phyloP scores from a whole-genome alignment of 306 rosid genomes.

The Fagus sylvatica region DNA sequence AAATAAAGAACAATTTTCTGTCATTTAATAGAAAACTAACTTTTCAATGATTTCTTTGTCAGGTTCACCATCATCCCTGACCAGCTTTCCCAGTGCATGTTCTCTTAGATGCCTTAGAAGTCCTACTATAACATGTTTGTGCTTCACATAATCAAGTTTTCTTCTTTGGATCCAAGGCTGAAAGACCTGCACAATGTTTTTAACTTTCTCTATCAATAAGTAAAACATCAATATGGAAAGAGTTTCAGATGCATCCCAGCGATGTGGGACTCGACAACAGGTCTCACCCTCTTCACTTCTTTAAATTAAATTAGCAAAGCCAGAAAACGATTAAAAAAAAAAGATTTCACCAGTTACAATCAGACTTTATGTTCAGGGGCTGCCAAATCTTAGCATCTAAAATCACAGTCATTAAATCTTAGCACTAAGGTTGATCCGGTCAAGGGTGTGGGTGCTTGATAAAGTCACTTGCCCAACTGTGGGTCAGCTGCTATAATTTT shows the following conservation, averaged over 20 bases:
- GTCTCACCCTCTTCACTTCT: conserved; percentile 37
- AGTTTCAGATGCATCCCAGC: too few species aligned
- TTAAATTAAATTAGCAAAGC: background rate
- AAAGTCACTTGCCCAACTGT: background rate
- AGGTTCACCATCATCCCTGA: conserved; percentile 68
- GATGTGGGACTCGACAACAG: too few species aligned
- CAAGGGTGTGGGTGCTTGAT: too few species aligned
- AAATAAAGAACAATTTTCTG: conserved; percentile 11
- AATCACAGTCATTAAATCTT: background rate
- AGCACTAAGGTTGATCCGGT: too few species aligned
- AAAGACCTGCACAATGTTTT: conserved; percentile 60
- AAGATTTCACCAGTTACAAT: background rate
- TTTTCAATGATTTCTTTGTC: conserved; percentile 52
- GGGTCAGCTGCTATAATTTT: background rate
- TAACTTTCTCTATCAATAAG: conserved; percentile 14
- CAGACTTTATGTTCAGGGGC: background rate
- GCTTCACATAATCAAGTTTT: conserved; percentile 65
- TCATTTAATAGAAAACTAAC: conserved; percentile 45
- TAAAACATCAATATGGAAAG: background rate
- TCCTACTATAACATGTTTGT: conserved; percentile 79
- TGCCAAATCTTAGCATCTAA: background rate
- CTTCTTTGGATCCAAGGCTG: conserved; percentile 96
- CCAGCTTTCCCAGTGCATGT: conserved; percentile 65
- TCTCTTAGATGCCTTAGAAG: conserved; percentile 61
- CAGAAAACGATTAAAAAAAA: background rate